Evolutionary conservation across 1,284 basidiomycete species (phyloP).

Genomic region (Fomitopsis palustris): DNA sequence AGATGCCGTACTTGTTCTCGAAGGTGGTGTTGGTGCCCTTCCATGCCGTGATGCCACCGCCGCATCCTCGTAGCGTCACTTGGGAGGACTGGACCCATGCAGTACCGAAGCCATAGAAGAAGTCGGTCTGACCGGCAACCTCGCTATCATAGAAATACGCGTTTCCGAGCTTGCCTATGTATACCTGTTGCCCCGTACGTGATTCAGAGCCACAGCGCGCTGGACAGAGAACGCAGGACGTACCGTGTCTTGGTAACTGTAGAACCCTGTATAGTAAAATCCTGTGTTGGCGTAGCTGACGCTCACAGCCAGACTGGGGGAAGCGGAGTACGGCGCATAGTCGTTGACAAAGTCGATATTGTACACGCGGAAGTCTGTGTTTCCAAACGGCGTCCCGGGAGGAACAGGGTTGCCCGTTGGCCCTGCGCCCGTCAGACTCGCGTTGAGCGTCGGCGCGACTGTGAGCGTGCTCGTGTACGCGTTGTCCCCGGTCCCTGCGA

Average conservation of each 20-base stretch:
- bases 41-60: conserved; percentile 8
- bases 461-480: conserved; percentile 7
- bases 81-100: conserved; percentile 5
- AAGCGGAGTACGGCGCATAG: conserved; percentile 8
- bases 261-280: conserved; percentile 7
- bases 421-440: conserved; percentile 6
- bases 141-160: conserved; percentile 5
- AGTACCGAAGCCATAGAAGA: conserved; percentile 7
- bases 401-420: conserved; percentile 7
- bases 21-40: conserved; percentile 10
- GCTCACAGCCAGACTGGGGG: conserved; percentile 4
- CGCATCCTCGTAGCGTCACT: conserved; percentile 5
- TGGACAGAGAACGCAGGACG: not conserved
- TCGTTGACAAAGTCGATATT: conserved; percentile 8
- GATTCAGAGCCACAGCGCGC: not conserved
- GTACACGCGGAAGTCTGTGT: conserved; percentile 5
- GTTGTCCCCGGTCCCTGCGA: conserved; percentile 6
- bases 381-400: conserved; percentile 1
- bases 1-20: conserved; percentile 5
- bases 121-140: conserved; percentile 8
- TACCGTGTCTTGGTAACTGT: conserved; percentile 9
- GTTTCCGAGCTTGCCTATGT: conserved; percentile 8
- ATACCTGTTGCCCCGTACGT: not conserved
- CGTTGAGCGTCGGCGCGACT: conserved; percentile 7
- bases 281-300: conserved; percentile 8